These are phyloP conservation scores for Tulasnella sp. DNA, from an alignment of 768 basidiomycete species.

Conservation along the genomic window DNA sequence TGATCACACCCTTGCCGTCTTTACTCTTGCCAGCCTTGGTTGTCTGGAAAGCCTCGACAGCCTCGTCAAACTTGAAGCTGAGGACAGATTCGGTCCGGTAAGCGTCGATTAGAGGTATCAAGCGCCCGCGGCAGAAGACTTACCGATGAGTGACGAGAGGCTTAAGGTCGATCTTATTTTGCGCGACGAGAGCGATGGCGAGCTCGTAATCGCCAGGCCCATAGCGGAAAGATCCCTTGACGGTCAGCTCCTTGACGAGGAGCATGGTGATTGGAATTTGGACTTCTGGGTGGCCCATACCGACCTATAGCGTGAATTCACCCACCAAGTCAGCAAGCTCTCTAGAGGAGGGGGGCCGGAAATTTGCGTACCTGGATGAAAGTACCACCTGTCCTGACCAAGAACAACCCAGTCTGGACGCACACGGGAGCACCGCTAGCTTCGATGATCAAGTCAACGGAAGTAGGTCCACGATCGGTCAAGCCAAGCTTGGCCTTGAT, in stretches of 20 bases:
- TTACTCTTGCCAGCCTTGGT: conserved; percentile 72
- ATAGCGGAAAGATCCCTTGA: conserved; percentile 92
- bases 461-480: conserved; percentile 56
- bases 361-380: conserved; percentile 8
- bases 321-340: background rate
- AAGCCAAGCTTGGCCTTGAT: conserved; percentile 62
- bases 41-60: conserved; percentile 70
- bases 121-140: conserved; percentile 21
- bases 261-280: conserved; percentile 62
- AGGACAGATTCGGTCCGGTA: background rate
- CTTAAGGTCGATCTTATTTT: conserved; percentile 77
- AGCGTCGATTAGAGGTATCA: background rate
- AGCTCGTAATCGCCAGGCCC: conserved; percentile 76
- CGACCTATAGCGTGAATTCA: background rate
- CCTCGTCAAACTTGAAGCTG: conserved; percentile 70
- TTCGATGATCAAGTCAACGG: conserved; percentile 82
- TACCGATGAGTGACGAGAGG: conserved; percentile 85
- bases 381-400: conserved; percentile 63
- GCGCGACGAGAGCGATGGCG: conserved; percentile 74
- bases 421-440: conserved; percentile 90
- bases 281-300: conserved; percentile 59
- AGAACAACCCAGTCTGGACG: conserved; percentile 73
- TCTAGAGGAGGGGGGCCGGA: background rate
- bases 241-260: conserved; percentile 66
- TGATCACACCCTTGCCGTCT: conserved; percentile 84